Percentiles rank a stretch among this genome's conserved stretches.
Conservation (phyloP, 768 basidiomycete genomes). For the Leccinum longicurvipes region DNA sequence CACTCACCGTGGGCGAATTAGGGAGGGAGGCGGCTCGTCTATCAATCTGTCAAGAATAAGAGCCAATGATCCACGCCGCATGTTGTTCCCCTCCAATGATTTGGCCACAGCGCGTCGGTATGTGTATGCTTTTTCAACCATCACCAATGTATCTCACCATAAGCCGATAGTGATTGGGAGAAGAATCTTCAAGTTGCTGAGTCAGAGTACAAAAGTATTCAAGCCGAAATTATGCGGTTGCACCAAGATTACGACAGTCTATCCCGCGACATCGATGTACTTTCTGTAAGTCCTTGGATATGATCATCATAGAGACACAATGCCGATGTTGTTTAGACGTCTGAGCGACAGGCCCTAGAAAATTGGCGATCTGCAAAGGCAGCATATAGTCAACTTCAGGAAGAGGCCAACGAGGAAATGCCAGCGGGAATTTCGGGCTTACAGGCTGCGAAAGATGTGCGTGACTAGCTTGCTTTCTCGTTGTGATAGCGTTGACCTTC, state of each 20-base stretch:
- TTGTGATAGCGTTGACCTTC: not conserved
- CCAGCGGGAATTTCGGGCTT: conserved; percentile 60
- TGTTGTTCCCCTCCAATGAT: conserved; percentile 55
- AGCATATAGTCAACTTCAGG: conserved; percentile 41
- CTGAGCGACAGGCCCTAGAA: conserved; percentile 22
- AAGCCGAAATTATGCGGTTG: conserved; percentile 25
- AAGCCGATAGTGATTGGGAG: conserved; percentile 43
- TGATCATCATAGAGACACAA: not conserved
- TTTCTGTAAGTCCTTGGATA: conserved; percentile 32
- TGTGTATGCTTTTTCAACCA: conserved; percentile 13
- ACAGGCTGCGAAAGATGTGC: conserved; percentile 51
- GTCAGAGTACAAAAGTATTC: conserved; percentile 31
- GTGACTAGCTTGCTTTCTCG: conserved; percentile 12
- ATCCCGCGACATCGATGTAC: conserved; percentile 28
- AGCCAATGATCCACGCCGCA: conserved; percentile 36
- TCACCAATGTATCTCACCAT: not conserved
- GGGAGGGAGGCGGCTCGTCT: conserved; percentile 68
- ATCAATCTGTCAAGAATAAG: conserved; percentile 33
- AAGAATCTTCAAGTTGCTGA: conserved; percentile 40
- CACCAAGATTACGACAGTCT: conserved; percentile 29
- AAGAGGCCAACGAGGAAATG: conserved; percentile 66
- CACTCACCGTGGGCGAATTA: conserved; percentile 23
- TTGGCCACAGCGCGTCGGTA: conserved; percentile 47
- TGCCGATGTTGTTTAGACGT: conserved; percentile 9
- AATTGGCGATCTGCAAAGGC: conserved; percentile 34